Conservation (phyloP, 768 basidiomycete genomes). For the Omphalotus guepiniiformis region DNA sequence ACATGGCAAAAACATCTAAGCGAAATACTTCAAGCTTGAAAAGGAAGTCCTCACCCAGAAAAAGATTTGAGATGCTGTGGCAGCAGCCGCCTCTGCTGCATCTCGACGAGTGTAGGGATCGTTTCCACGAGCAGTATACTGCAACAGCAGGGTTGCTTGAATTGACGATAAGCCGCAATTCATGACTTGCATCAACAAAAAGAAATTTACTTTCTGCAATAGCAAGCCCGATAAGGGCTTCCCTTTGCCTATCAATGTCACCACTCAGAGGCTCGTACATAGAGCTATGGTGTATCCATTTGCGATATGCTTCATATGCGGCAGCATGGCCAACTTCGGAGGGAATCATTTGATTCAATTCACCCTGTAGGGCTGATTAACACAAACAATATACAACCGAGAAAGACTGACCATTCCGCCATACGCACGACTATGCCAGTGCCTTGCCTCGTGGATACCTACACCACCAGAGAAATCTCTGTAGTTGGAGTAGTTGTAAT, state of each 20-base stretch:
- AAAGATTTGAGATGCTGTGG: constrained; percentile 60
- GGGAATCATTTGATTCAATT: constrained; percentile 47
- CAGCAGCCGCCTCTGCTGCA: constrained; percentile 63
- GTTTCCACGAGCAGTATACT: constrained; percentile 38
- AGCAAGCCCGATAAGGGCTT: constrained; percentile 63
- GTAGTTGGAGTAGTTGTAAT: constrained; percentile 23
- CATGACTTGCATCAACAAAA: background rate
- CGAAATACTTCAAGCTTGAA: background rate
- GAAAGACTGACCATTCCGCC: constrained; percentile 45
- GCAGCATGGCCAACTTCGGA: constrained; percentile 71
- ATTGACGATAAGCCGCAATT: constrained; percentile 7
- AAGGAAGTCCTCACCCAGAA: constrained; percentile 36
- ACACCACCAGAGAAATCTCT: constrained; percentile 35
- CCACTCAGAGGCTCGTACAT: constrained; percentile 54
- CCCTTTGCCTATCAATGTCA: constrained; percentile 58
- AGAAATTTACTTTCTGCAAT: constrained; percentile 58
- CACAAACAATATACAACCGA: background rate
- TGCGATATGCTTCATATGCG: constrained; percentile 71
- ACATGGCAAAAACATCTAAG: constrained; percentile 3
- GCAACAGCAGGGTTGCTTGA: constrained; percentile 54
- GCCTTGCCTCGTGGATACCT: constrained; percentile 54
- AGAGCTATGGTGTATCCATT: constrained; percentile 54
- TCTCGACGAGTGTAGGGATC: constrained; percentile 44
- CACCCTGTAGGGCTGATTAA: constrained; percentile 34
- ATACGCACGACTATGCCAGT: constrained; percentile 67